Evolutionary conservation across 108 stramenopile genomes (phyloP).

Genomic region (Ochromonas danica): DNA sequence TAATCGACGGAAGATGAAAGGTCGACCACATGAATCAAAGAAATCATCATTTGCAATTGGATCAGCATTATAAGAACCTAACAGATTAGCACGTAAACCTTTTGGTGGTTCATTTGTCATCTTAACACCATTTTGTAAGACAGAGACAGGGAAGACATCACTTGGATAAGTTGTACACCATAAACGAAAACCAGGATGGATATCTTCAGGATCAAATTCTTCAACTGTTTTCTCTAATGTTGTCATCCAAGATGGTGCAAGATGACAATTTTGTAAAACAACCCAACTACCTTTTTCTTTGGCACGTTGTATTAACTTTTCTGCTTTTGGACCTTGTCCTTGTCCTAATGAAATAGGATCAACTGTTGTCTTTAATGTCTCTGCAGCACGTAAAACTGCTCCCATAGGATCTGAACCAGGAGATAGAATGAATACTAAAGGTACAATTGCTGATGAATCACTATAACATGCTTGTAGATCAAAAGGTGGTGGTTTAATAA

Average conservation of each 20-base stretch:
- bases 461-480: conserved; percentile 59
- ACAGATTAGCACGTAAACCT: conserved; percentile 60
- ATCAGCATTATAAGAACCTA: conserved; percentile 49
- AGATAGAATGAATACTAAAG: conserved; percentile 60
- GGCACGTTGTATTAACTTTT: conserved; percentile 51
- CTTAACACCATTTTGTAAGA: conserved; percentile 70
- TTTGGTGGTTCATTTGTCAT: conserved; percentile 71
- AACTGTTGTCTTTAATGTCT: conserved; percentile 47
- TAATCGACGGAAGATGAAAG: conserved; percentile 48
- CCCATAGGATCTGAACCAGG: conserved; percentile 65
- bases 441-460: conserved; percentile 56
- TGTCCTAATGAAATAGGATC: conserved; percentile 59
- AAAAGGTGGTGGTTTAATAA: conserved; percentile 62
- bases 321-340: conserved; percentile 62
- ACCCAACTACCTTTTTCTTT: conserved; percentile 55
- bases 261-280: conserved; percentile 61
- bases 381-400: conserved; percentile 57
- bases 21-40: conserved; percentile 48
- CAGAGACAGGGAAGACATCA: conserved; percentile 62
- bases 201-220: conserved; percentile 44
- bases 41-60: conserved; percentile 61
- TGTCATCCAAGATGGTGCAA: conserved; percentile 64
- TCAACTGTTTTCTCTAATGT: conserved; percentile 58
- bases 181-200: conserved; percentile 60
- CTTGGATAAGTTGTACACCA: conserved; percentile 66